Conservation (phyloP, 2,329 filamentous ascomycete species). For the Achaetomium macrosporum region DNA sequence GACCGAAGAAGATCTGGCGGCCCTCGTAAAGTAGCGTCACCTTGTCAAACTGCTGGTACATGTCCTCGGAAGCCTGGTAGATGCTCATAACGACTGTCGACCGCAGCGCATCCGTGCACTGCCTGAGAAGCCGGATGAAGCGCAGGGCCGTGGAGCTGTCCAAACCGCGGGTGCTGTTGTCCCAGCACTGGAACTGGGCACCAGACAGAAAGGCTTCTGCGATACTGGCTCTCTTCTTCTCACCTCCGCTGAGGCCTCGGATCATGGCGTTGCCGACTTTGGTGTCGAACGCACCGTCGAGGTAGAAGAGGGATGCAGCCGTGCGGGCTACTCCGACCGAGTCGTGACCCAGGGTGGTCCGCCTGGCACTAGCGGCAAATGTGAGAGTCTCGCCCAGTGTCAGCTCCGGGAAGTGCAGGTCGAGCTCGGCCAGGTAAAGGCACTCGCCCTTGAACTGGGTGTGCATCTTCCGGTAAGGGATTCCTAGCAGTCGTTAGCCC, state of each 20-base stretch:
- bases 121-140: constrained; percentile 61
- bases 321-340: constrained; percentile 53
- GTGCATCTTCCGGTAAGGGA: constrained; percentile 49
- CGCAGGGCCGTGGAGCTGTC: constrained; percentile 68
- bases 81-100: constrained; percentile 59
- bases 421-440: constrained; percentile 55
- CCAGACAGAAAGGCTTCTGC: constrained; percentile 66
- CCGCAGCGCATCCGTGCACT: constrained; percentile 52
- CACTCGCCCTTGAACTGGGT: constrained; percentile 55
- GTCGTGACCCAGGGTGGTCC: constrained; percentile 17
- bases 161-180: constrained; percentile 66
- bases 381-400: constrained; percentile 66
- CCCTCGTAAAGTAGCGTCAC: constrained; percentile 62
- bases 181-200: constrained; percentile 65
- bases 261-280: constrained; percentile 68
- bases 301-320: constrained; percentile 53
- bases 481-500: not conserved
- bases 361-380: constrained; percentile 59
- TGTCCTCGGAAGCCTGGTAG: constrained; percentile 64
- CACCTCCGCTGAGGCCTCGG: constrained; percentile 64
- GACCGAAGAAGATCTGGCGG: constrained; percentile 60
- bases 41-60: constrained; percentile 65
- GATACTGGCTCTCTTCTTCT: constrained; percentile 72
- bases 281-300: constrained; percentile 62
- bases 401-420: constrained; percentile 67